Evolutionary conservation across 352 stramenopile genomes (phyloP).

Genomic region (Phytopythium cucurbitacearum): DNA sequence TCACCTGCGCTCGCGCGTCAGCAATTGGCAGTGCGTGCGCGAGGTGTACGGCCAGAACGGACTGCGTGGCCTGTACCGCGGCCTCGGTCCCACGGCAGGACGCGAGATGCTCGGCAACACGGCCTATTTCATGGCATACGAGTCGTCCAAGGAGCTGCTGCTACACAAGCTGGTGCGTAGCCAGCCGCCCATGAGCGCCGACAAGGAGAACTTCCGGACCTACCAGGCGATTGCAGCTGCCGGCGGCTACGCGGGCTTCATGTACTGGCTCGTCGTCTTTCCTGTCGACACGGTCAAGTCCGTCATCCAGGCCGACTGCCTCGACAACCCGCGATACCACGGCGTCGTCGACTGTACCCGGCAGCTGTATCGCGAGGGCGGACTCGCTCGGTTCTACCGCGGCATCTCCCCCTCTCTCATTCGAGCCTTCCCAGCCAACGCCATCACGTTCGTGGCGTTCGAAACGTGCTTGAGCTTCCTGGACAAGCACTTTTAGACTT

Average conservation of each 20-base stretch:
- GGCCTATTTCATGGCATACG: conserved; percentile 82
- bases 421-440: conserved; percentile 74
- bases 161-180: conserved; percentile 44
- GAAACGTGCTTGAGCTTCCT: conserved; percentile 77
- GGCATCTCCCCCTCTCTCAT: conserved; percentile 76
- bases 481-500: conserved; percentile 62
- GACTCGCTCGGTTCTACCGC: conserved; percentile 63
- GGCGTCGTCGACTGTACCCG: conserved; percentile 64
- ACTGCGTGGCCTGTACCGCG: conserved; percentile 70
- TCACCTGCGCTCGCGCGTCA: conserved; percentile 47
- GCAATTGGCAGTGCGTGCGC: conserved; percentile 68
- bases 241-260: conserved; percentile 73
- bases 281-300: conserved; percentile 84
- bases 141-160: conserved; percentile 61
- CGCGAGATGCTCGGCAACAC: conserved; percentile 85
- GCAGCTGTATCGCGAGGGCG: conserved; percentile 69
- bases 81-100: conserved; percentile 51
- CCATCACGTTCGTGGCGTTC: conserved; percentile 84
- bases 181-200: conserved; percentile 31
- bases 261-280: conserved; percentile 83
- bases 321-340: conserved; percentile 65
- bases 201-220: conserved; percentile 54
- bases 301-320: conserved; percentile 70
- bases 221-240: conserved; percentile 73
- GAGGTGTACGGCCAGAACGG: conserved; percentile 61